Conservation (phyloP, 768 basidiomycete genomes). For the Leucocoprinus leucothites region DNA sequence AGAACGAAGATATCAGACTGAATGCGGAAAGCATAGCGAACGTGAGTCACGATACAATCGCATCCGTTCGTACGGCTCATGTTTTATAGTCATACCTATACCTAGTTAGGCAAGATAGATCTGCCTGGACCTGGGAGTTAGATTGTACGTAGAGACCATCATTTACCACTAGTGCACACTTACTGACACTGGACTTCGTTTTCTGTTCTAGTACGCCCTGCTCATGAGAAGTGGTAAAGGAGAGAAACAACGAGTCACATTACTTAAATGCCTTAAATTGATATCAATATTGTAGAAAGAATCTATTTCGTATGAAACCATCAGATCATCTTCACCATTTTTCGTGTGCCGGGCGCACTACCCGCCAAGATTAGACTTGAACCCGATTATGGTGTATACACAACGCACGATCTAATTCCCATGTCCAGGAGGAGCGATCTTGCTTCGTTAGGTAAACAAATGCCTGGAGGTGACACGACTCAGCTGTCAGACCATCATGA, state of each 20-base stretch:
- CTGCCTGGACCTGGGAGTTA: constrained; percentile 78
- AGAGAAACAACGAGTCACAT: constrained; percentile 7
- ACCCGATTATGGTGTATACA: neutral
- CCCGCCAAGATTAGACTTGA: neutral
- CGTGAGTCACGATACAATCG: constrained; percentile 32
- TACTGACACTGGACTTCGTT: no score
- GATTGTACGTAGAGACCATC: constrained; percentile 41
- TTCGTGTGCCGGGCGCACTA: constrained; percentile 45
- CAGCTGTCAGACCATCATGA: neutral
- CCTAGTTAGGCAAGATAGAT: constrained; percentile 65
- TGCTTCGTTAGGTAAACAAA: constrained; percentile 68
- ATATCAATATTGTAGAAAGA: neutral
- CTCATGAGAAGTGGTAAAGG: constrained; percentile 42
- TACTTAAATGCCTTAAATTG: no score
- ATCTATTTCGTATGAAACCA: no score
- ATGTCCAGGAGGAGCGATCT: constrained; percentile 72
- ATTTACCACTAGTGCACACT: no score
- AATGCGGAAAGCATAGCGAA: constrained; percentile 67
- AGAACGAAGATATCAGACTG: constrained; percentile 46
- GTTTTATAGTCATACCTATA: constrained; percentile 57
- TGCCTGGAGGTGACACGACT: constrained; percentile 33
- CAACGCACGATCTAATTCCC: constrained; percentile 74
- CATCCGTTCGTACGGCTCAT: neutral
- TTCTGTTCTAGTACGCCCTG: constrained; percentile 34
- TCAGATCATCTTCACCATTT: constrained; percentile 44